phyloP scores from a whole-genome alignment of 805 yeast species.

The Candida ortonii region DNA sequence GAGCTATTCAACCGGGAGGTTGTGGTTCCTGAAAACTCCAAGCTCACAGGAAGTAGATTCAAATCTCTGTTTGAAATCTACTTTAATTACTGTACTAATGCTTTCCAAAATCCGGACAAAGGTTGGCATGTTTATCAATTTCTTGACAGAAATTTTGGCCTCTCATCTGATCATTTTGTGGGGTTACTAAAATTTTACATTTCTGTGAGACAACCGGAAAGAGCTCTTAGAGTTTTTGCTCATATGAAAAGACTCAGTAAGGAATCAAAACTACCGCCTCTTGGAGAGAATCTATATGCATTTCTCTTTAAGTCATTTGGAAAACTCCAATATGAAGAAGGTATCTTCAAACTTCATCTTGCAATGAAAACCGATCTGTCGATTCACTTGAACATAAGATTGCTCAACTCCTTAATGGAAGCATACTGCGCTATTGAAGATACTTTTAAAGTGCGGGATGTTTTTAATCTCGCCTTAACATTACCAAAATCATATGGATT shows the following conservation, averaged over 20 bases:
- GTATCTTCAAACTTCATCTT: conserved; percentile 62
- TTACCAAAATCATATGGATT: conserved; percentile 51
- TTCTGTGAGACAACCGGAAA: conserved; percentile 51
- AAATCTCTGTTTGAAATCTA: conserved; percentile 32
- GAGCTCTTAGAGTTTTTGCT: conserved; percentile 60
- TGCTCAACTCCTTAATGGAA: conserved; percentile 61
- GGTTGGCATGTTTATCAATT: conserved; percentile 62
- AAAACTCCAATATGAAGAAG: conserved; percentile 54
- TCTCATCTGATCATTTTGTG: conserved; percentile 58
- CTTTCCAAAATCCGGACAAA: conserved; percentile 40
- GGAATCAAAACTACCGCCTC: conserved; percentile 50
- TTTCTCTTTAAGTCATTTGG: conserved; percentile 63
- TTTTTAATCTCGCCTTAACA: conserved; percentile 57
- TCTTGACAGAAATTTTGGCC: conserved; percentile 50
- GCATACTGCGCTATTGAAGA: conserved; percentile 62
- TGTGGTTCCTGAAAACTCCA: conserved; percentile 13
- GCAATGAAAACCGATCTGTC: conserved; percentile 60
- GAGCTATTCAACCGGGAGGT: conserved; percentile 43
- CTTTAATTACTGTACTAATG: conserved; percentile 40
- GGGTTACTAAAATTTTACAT: conserved; percentile 60
- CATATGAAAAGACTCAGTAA: conserved; percentile 55
- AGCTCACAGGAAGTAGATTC: conserved; percentile 19
- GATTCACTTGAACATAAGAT: conserved; percentile 51
- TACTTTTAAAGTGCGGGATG: conserved; percentile 52
- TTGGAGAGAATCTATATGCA: conserved; percentile 54